Evolutionary conservation across 1,284 basidiomycete species (phyloP), one percentile per base, ranked within the genome.

Genomic region (Boletus sp.): DNA sequence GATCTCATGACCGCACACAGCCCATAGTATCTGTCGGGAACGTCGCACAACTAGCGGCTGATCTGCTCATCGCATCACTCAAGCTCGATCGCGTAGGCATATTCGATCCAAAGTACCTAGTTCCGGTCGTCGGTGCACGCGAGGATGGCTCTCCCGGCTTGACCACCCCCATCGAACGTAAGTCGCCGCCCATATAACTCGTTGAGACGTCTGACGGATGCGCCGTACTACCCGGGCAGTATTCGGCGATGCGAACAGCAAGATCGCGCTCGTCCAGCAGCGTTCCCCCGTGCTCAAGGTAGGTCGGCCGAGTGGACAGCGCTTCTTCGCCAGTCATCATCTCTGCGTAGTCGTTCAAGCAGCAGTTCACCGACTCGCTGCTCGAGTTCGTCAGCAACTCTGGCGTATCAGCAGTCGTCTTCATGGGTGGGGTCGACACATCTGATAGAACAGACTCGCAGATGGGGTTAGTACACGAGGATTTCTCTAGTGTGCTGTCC

Each of bases 1-100:
- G n/a, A 54, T 46, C 41, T 57, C 39, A 42, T 25, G 3, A 34
- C 36, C 26, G 42, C 58, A 54, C 50, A 42, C 59, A 91, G 88
- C 88, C 89, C 20, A 65, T 90, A 37, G 87, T 91, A 5, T 90
- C 88, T 1, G 77, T 82, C 20, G 89, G 84, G 38, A 91, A 91
- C 69, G 76, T 91, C 32, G 74, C 82, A 7, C 89, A 91, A 60
- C 75, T 91, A 14, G 79, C 87, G 0, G 80, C 71, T 14, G 89
- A 91, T 66, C 68, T 91, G 12, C 68, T 91, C 49, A 82, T 90
- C 48, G 64, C 81, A 5, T 82, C 84, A 0, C 71, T 88, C 37
- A 71, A 69, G 14, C 73, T 91, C 8, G 61, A 67, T 44, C 73
- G 77, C 34, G 67, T 88, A 8, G 88, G 81, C 25, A 64, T 82